Evolutionary conservation across 768 basidiomycete species (phyloP), one percentile per base, ranked within the genome.

Genomic region (Lactarius vividus): DNA sequence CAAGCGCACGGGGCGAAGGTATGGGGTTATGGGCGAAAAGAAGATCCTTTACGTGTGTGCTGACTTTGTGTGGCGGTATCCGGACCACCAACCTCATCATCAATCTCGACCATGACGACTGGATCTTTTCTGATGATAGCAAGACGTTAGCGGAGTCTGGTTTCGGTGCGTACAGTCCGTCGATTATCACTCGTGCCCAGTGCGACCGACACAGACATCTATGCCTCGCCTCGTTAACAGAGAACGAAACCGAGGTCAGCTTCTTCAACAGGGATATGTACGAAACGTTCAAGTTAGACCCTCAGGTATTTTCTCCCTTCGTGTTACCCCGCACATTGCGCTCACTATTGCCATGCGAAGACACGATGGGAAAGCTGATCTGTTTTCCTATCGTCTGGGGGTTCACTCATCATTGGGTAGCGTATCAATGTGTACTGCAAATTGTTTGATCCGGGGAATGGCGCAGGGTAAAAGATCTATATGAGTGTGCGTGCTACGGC

Each of bases 51-150:
- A 31, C 44, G 20, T 39, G 16, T 39, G 29, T 44, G 59, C 56
- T 58, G 53, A 62, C 33, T 49, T n/a, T 18, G 5, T 33, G 49
- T 37, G 53, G 11, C n/a, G 42, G 8, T 31, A 28, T 31, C 29
- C 72, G 98, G 96, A 96, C 96, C 1, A 91, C 91, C 37, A 98
- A 99, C 78, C 82, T 99, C 33, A 98, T 99, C 76, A 98, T 99
- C 74, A 99, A 99, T 76, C 83, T 98, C 64, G 94, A 97, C 73
- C 85, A 96, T 72, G 96, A 98, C 64, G 91, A 94, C 10, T 96
- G 94, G 92, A 92, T 98, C 67, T 77, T 95, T 18, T 78, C 84
- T 56, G 86, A 94, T 69, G 88, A 88, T 46, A 73, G 74, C 9
- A 84, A 83, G 72, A 81, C 79, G 0, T 81, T 99, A n/a, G 85